phyloP scores from a whole-genome alignment of 78 protist species.

The Planoprotostelium fungivorum region DNA sequence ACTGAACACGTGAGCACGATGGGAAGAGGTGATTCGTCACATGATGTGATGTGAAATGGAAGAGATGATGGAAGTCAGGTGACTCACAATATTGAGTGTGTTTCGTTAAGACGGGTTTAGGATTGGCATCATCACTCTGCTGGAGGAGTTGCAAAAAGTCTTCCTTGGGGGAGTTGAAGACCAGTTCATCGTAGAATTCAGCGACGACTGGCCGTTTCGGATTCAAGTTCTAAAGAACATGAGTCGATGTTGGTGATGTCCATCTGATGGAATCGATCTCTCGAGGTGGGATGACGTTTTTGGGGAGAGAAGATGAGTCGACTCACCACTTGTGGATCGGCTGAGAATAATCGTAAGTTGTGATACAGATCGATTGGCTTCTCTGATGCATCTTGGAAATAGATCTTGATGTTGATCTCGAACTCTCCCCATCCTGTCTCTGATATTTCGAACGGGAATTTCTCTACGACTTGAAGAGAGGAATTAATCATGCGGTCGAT shows the following conservation, averaged over 20 bases:
- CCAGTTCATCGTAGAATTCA: neutral
- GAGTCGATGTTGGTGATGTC: neutral
- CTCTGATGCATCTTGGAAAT: conserved; percentile 10
- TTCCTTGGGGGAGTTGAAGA: neutral
- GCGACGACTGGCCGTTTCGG: neutral
- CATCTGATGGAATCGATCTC: neutral
- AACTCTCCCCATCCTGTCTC: conserved; percentile 42
- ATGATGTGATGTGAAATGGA: too few relatives aligned
- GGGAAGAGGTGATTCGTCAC: too few relatives aligned
- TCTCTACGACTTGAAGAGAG: neutral
- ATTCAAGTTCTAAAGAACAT: neutral
- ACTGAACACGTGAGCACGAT: neutral
- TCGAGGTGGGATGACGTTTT: too few relatives aligned
- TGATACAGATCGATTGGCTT: conserved; percentile 12
- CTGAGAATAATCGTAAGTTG: neutral
- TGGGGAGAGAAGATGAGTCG: too few relatives aligned
- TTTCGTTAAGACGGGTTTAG: neutral
- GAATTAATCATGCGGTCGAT: neutral
- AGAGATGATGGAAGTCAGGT: neutral
- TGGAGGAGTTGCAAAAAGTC: neutral
- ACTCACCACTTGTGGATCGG: neutral
- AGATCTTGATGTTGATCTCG: conserved; percentile 9
- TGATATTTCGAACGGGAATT: conserved; percentile 15
- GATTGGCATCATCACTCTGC: neutral
- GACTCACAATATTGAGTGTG: neutral